Evolutionary conservation across 139 green algal genomes (phyloP).

Genomic region (Micractinium sp.): DNA sequence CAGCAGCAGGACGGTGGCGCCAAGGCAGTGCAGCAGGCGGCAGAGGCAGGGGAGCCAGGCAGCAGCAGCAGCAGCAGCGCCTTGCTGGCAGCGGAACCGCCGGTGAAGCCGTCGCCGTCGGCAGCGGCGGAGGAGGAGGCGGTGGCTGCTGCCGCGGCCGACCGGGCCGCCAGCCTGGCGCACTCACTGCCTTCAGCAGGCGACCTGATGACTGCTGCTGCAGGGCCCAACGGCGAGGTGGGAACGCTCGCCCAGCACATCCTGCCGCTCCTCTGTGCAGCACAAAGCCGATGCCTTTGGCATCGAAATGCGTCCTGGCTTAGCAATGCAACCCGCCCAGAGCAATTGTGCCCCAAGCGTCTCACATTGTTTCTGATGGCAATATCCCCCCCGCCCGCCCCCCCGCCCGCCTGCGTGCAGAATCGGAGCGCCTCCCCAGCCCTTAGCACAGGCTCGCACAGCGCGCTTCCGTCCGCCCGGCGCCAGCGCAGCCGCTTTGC

Average conservation of each 20-base stretch:
- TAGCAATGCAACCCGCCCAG: not conserved
- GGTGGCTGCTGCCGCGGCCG: not conserved
- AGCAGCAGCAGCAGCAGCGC: not conserved
- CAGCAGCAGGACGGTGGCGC: not conserved
- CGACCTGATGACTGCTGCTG: slow-evolving; percentile 1
- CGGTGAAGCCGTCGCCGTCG: not conserved
- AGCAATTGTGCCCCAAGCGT: too few species aligned
- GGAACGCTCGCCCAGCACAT: not conserved
- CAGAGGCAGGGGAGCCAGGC: not conserved
- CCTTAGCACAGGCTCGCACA: not conserved
- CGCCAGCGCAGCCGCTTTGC: slow-evolving; percentile 52
- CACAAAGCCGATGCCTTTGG: not conserved
- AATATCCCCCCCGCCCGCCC: too few species aligned
- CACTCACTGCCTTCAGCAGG: not conserved
- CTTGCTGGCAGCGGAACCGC: not conserved
- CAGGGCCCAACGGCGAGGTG: not conserved
- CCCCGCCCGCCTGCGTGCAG: not conserved
- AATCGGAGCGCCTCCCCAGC: slow-evolving; percentile 9
- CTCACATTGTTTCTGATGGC: too few species aligned
- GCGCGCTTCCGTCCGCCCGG: not conserved
- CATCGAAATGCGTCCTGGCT: not conserved
- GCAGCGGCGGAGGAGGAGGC: not conserved
- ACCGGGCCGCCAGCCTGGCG: not conserved
- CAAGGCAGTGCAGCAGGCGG: not conserved
- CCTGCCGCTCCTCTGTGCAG: too few species aligned